These are phyloP conservation scores for Oxytropis ochrocephala DNA, from an alignment of 306 rosid genomes.

Conservation along the genomic window DNA sequence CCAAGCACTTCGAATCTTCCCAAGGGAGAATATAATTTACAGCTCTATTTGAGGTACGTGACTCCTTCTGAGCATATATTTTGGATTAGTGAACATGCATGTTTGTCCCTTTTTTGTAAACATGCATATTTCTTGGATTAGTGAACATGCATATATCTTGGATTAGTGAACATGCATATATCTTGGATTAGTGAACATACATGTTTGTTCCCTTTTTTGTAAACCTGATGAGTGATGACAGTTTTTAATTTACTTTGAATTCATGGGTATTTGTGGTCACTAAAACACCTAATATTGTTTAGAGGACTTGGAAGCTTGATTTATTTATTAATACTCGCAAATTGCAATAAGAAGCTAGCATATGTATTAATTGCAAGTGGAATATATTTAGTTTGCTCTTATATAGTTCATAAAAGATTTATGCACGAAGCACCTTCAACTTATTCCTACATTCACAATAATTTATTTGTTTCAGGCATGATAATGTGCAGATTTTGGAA, in stretches of 20 bases:
- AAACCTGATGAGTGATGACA: not conserved
- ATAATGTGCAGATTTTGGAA: constrained; percentile 81
- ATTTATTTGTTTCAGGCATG: constrained; percentile 66
- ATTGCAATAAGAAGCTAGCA: not conserved
- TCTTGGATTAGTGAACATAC: not conserved
- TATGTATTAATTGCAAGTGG: not conserved
- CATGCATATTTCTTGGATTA: too few species aligned
- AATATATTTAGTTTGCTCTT: not conserved
- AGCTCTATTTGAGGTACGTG: constrained; percentile 65
- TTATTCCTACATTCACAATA: constrained; percentile 6
- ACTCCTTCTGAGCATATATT: constrained; percentile 21
- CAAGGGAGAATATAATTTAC: constrained; percentile 86
- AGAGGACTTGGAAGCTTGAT: not conserved
- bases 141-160: constrained; percentile 18
- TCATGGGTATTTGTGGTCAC: not conserved
- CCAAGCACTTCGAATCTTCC: constrained; percentile 73
- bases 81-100: not conserved
- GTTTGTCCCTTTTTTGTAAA: constrained; percentile 3
- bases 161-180: constrained; percentile 13
- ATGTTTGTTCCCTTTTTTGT: constrained; percentile 13
- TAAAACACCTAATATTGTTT: not conserved
- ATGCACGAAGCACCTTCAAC: not conserved
- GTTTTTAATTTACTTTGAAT: not conserved
- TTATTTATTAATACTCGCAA: constrained; percentile 8
- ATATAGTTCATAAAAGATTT: not conserved